Evolutionary conservation across 2,329 filamentous ascomycete genomes (phyloP).

Genomic region (Diaporthe citri): DNA sequence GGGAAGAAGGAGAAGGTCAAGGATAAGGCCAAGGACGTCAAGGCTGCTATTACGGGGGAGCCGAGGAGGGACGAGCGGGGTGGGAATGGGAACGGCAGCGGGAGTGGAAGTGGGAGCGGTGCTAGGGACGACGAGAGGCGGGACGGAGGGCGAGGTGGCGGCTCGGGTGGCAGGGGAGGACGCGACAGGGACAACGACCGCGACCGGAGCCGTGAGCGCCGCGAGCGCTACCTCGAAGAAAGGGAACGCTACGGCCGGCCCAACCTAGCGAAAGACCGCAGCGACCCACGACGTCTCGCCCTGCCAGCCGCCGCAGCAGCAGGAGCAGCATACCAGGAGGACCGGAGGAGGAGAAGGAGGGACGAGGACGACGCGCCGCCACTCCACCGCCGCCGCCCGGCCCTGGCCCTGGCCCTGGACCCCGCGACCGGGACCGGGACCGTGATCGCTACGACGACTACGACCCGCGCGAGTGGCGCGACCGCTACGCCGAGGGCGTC

Average conservation of each 20-base stretch:
- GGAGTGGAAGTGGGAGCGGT: conserved; percentile 7
- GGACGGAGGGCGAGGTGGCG: conserved; percentile 27
- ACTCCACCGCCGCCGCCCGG: background rate
- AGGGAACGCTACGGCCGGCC: conserved; percentile 21
- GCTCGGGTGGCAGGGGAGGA: background rate
- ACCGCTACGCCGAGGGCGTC: conserved; percentile 19
- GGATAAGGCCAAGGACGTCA: conserved; percentile 35
- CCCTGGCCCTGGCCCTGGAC: background rate
- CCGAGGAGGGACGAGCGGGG: conserved; percentile 34
- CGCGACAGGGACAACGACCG: conserved; percentile 26
- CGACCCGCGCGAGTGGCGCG: conserved; percentile 28
- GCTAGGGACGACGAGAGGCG: conserved; percentile 6
- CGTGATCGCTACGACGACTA: conserved; percentile 25
- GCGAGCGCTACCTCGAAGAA: conserved; percentile 29
- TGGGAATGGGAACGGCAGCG: background rate
- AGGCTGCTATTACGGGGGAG: conserved; percentile 24
- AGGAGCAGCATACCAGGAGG: conserved; percentile 20
- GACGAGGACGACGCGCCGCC: background rate
- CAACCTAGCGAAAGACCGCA: background rate
- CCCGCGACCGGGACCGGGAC: background rate
- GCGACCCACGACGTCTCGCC: background rate
- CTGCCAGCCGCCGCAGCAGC: conserved; percentile 20
- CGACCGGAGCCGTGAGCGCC: conserved; percentile 28
- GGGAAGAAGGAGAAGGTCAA: conserved; percentile 36
- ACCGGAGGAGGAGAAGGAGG: conserved; percentile 1